A percentile compares a stretch with the other conserved stretches of the same genome.
These are phyloP conservation scores for Ceratocystiopsis minuta DNA, from an alignment of 2,329 filamentous ascomycete genomes.

Conservation along the genomic window DNA sequence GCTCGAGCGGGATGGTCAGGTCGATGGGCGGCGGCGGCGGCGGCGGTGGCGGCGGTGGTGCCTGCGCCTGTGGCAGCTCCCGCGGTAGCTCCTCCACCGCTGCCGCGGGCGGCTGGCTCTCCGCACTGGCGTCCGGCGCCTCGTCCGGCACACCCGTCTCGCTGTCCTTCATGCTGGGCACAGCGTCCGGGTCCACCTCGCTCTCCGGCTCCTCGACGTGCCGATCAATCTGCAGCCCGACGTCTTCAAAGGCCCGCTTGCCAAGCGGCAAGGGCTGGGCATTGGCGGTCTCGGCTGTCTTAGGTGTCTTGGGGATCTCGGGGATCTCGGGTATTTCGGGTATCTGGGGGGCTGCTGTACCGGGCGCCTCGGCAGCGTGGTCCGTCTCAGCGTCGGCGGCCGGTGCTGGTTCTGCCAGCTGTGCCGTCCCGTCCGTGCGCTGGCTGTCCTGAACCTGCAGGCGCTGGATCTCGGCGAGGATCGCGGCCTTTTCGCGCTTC, in stretches of 20 bases:
- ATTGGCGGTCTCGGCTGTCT: neutral
- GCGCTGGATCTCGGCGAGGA: constrained; percentile 5
- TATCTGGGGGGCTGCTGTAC: neutral
- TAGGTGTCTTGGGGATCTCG: neutral
- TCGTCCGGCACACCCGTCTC: neutral
- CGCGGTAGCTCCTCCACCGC: too few relatives aligned
- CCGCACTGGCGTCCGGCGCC: neutral
- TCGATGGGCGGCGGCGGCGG: too few relatives aligned
- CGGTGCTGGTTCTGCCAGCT: neutral
- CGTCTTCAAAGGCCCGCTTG: constrained; percentile 1
- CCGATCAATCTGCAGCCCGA: too few relatives aligned
- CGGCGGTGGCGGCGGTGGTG: too few relatives aligned
- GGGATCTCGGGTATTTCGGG: neutral
- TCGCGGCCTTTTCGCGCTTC: constrained; percentile 17
- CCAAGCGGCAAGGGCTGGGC: too few relatives aligned
- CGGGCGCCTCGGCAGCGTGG: too few relatives aligned
- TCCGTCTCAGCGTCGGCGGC: neutral
- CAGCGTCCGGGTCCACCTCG: constrained; percentile 11
- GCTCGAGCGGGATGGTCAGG: constrained; percentile 13
- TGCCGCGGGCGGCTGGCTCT: too few relatives aligned
- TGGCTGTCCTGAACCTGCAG: constrained; percentile 6
- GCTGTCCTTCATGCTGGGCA: neutral
- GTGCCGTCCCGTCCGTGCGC: constrained; percentile 1
- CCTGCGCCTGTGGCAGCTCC: too few relatives aligned
- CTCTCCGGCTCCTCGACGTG: constrained; percentile 11